Conservation (phyloP, 2,329 filamentous ascomycete species). For the Fusarium secorum region DNA sequence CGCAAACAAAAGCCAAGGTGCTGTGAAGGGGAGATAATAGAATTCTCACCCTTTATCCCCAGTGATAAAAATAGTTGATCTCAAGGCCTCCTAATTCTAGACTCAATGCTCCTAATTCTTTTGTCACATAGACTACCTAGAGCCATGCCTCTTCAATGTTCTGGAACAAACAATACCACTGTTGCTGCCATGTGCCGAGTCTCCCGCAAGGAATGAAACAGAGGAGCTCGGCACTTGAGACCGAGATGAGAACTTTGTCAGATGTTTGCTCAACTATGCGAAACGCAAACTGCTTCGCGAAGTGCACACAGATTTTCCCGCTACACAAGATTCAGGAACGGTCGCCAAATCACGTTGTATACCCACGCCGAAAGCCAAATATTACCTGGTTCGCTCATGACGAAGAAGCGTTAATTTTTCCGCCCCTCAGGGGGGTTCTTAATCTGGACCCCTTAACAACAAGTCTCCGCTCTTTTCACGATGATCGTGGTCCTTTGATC, state of each 20-base stretch:
- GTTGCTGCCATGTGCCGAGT: background rate
- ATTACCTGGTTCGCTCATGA: constrained; percentile 2
- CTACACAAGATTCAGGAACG: constrained; percentile 7
- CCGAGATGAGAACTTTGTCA: background rate
- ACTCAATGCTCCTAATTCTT: background rate
- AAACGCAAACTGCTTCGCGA: constrained; percentile 19
- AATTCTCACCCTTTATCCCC: background rate
- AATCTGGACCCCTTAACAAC: constrained; percentile 6
- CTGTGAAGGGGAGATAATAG: background rate
- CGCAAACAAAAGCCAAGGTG: background rate
- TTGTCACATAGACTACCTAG: background rate
- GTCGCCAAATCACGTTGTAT: background rate
- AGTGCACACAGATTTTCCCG: background rate
- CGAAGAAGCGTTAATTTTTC: background rate
- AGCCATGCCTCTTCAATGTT: background rate
- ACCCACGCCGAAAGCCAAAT: constrained; percentile 15
- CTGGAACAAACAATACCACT: background rate
- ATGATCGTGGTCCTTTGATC: constrained; percentile 1
- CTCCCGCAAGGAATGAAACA: background rate
- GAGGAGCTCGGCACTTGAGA: constrained; percentile 10
- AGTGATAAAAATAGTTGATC: background rate
- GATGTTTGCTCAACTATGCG: constrained; percentile 4
- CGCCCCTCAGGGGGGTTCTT: constrained; percentile 10
- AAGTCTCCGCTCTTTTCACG: constrained; percentile 7
- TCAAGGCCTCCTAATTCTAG: background rate